Evolutionary conservation across 2,329 filamentous ascomycete species (phyloP), one percentile per base, ranked within the genome.

Genomic region (Colletotrichum sp.): DNA sequence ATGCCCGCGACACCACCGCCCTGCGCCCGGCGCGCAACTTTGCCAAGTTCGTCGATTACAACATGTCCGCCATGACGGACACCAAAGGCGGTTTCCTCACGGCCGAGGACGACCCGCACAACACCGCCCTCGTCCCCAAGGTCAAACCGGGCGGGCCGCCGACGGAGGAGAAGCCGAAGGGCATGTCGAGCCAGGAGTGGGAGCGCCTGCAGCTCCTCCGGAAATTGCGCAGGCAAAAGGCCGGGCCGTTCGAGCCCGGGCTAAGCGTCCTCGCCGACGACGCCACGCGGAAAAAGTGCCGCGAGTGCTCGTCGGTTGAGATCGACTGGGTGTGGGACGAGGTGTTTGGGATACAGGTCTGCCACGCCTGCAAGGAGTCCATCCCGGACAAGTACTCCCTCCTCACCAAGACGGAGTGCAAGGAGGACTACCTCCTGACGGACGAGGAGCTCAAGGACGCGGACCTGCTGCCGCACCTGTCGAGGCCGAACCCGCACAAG

Each of bases 261-360:
- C 86, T 99, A n/a, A 97, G 93, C 78, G 92, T 94, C 3, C 83
- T 98, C 9, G 88, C 90, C 24, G 91, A 94, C 24, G 89, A 89
- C 78, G 89, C 87, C 79, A 89, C 89, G 76, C 90, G 93, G 77
- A 95, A 95, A 82, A 93, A 92, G 81, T 99, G 97, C 81, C 89
- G 92, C 30, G 97, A 99, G 81, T 99, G 97, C 83, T 90, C 88
- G 1, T 94, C 90, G 69, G 81, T 96, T 64, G 97, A 99, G 86
- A 96, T 99, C 77, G 97, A 99, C 85, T 98, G 93, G 89, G 95
- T 97, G 72, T 99, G 96, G 96, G 94, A 96, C 68, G 96, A 98
- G 79, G 90, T 95, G 4, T 96, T 99, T 78, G 87, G 89, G 28
- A 92, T 94, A 77, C 89, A 90, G 68, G 91, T 99, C 14, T 99